Conservation (phyloP, 2,329 filamentous ascomycete species). For the Lecanicillium sp. region DNA sequence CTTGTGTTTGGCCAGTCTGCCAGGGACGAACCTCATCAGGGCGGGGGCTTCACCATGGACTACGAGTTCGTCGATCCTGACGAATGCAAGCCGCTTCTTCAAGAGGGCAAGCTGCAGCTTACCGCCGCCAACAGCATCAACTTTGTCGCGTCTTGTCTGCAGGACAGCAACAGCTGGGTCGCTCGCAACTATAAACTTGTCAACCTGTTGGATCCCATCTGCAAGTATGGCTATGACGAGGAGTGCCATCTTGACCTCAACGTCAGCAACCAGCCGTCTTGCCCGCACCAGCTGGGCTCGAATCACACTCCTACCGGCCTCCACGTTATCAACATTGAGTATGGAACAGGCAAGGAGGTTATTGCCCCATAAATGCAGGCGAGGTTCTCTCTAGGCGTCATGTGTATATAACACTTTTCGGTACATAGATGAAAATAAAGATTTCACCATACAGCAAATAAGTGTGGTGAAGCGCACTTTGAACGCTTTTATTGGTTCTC, state of each 20-base stretch:
- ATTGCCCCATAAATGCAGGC: slow-evolving; percentile 12
- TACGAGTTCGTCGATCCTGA: slow-evolving; percentile 39
- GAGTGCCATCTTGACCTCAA: slow-evolving; percentile 39
- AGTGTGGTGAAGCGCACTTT: no score
- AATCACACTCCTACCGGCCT: slow-evolving; percentile 15
- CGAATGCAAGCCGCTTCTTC: slow-evolving; percentile 42
- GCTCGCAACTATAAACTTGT: slow-evolving; percentile 43
- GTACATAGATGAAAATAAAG: not conserved
- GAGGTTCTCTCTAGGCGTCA: not conserved
- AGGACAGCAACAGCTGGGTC: slow-evolving; percentile 38
- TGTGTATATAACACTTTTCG: not conserved
- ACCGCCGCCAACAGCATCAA: slow-evolving; percentile 51
- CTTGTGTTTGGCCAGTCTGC: slow-evolving; percentile 44
- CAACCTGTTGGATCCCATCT: slow-evolving; percentile 45
- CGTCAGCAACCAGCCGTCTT: slow-evolving; percentile 43
- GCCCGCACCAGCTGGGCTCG: slow-evolving; percentile 23
- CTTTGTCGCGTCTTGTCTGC: slow-evolving; percentile 40
- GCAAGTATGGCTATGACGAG: slow-evolving; percentile 44
- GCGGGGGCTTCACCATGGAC: slow-evolving; percentile 43
- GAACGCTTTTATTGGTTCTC: no score
- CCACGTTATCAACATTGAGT: slow-evolving; percentile 44
- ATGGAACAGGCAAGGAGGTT: slow-evolving; percentile 36
- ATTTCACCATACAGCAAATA: no score
- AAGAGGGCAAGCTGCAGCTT: slow-evolving; percentile 43
- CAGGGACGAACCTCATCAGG: slow-evolving; percentile 32